Base-by-base conservation (phyloP, 768 basidiomycete species). In the Boletus fagicola region DNA sequence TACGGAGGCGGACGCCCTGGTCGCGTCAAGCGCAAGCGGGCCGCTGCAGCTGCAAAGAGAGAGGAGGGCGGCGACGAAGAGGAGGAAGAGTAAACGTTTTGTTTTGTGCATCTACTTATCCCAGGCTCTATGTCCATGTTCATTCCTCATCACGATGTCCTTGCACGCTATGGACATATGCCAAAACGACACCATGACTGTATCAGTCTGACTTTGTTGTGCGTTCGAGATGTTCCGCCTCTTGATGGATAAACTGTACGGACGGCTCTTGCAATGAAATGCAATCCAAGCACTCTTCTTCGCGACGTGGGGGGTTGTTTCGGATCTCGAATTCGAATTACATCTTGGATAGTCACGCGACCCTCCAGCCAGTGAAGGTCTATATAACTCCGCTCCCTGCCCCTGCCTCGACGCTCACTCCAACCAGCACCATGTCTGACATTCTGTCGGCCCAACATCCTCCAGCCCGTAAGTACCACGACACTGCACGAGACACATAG, bases 11-110 rank as follows among this genome's bases (percentile, higher is more conserved):
- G 90, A 65, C 87, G 90, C 59, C 80, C 92, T 61, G 95, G 95
- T 67, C 96, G 96, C 65, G 94, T 95, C 73, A 98, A 98, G 92
- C 88, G 96, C 76, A 98, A 97, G 90, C 92, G 95, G 71, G 92
- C 90, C 58, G 87, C 87, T 62, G 92, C 92, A 44, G 95, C 93
- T 60, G 92, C 88, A 62, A 92, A 90, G 81, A 91, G 87, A 80
- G 91, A 89, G 65, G 92, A 86, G 68, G 94, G 87, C 60, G 95
- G 84, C 63, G 93, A 90, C 36, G 93, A 86, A 46, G 94, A 94
- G 70, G 94, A 94, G 61, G 93, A 95, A 73, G 92, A 93, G 77
- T 88, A 85, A 76, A 71, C 52, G 22, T 51, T 36, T 59, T 40
- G 24, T 49, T 42, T 54, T 67, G 61, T 68, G 56, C 58, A 47